phyloP scores from a whole-genome alignment of 2,329 filamentous ascomycete species.

The Talaromyces albobiverticillius region DNA sequence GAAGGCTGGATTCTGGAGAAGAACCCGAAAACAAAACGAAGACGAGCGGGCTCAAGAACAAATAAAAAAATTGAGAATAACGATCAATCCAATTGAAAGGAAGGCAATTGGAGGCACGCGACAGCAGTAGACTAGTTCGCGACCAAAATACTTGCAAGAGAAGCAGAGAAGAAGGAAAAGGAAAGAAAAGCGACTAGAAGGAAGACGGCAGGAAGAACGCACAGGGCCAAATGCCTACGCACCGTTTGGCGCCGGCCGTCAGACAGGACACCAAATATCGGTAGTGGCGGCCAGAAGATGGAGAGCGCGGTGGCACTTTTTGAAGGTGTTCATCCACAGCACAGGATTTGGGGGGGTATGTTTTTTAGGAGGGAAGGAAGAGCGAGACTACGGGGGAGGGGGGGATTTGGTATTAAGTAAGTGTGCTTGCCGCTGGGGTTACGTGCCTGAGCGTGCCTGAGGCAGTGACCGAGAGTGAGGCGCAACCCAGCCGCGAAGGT shows the following conservation, averaged over 20 bases:
- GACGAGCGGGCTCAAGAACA: neutral
- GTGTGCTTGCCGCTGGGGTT: slow-evolving; percentile 18
- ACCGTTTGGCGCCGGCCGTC: slow-evolving; percentile 46
- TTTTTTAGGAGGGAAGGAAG: slow-evolving; percentile 13
- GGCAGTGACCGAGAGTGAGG: neutral
- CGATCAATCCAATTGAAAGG: neutral
- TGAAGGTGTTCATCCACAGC: slow-evolving; percentile 14
- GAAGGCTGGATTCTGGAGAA: too few species aligned
- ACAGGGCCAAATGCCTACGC: slow-evolving; percentile 41
- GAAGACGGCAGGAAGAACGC: slow-evolving; percentile 9
- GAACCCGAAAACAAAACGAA: neutral
- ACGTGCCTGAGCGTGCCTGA: slow-evolving; percentile 19
- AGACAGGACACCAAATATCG: slow-evolving; percentile 46
- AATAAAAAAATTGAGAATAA: neutral
- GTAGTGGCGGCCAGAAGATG: slow-evolving; percentile 42
- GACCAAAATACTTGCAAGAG: neutral
- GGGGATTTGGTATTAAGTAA: slow-evolving; percentile 16
- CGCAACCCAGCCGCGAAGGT: neutral
- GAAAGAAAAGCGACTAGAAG: slow-evolving; percentile 16
- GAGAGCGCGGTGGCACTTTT: slow-evolving; percentile 26
- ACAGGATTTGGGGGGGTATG: slow-evolving; percentile 18
- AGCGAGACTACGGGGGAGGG: slow-evolving; percentile 13
- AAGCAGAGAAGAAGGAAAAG: neutral
- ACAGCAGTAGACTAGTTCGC: neutral
- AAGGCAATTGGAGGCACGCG: neutral